Base-by-base conservation (phyloP, 2,329 filamentous ascomycete genomes). In the Stemphylium beticola region DNA sequence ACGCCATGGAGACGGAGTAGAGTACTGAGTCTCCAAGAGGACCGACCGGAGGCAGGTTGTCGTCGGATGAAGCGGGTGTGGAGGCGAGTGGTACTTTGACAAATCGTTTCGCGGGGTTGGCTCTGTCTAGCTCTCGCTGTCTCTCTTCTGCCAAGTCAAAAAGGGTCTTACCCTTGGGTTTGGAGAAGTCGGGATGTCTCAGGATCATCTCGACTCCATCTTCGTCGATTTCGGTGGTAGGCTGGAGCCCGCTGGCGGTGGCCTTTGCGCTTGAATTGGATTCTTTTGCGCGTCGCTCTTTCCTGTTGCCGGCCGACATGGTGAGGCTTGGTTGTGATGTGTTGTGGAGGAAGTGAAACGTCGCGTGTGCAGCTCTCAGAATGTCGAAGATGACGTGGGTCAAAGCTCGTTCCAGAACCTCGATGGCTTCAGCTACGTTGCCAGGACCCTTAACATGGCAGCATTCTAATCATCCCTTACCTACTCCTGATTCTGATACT, bases 101-200 rank as follows among this genome's bases (percentile, higher is more conserved):
- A 75, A 68, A 51, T 55, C 50, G 48, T 47, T 22, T 69, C 66
- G 26, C 48, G 79, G 62, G 89, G 76, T 70, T 85, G 72, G 61
- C 72, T 58, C 75, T 68, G 46, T 75, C 65, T 14, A 82, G 71
- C 31, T 79, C 72, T 18, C 67, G 66, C 56, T 79, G 78, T 45
- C 84, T 82, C 60, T 91, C 83, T 48, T 88, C 81, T 55, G 90
- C 90, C 26, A 93, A 72, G 52, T 93, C 81, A 54, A 92, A 81
- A n/a, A 95, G 81, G 0, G 90, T 93, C 73, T 88, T 83, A 38
- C 85, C 81, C 65, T 79, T 79, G 7, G 81, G 87, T 4, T 71
- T 71, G 45, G 85, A 85, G 55, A 87, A 85, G 74, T 92, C 87
- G 29, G 90, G 89, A n/a, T 90, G 86, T 46, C 79, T 77, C 54